Conservation (phyloP, 2,329 filamentous ascomycete species). For the Lizonia empirigonia region DNA sequence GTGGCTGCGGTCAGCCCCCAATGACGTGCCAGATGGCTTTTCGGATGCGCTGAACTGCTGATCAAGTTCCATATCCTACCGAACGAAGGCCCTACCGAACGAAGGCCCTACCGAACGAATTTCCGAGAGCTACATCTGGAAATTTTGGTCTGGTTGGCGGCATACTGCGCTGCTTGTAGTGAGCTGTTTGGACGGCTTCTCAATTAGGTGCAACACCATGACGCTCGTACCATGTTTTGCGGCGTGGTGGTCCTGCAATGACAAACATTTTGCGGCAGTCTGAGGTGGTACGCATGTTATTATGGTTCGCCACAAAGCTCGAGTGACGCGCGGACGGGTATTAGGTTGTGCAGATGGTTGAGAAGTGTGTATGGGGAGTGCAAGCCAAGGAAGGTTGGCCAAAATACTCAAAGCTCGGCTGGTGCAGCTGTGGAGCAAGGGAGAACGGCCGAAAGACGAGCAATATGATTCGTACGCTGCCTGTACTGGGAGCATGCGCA, state of each 20-base stretch:
- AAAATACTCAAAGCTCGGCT: neutral
- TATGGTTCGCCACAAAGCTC: neutral
- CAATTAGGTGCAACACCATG: neutral
- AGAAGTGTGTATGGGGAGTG: neutral
- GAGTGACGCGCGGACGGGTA: conserved; percentile 1
- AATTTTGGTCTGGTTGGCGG: neutral
- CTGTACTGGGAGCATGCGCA: too few relatives aligned
- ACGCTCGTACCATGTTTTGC: conserved; percentile 1
- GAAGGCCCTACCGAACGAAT: neutral
- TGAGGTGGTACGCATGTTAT: neutral
- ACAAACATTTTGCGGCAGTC: neutral
- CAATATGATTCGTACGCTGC: too few relatives aligned
- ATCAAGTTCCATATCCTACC: too few relatives aligned
- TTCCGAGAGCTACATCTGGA: neutral
- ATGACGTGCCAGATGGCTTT: neutral
- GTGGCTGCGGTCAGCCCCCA: conserved; percentile 10
- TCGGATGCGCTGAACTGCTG: neutral
- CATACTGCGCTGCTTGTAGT: neutral
- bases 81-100: too few relatives aligned
- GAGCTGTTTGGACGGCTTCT: neutral
- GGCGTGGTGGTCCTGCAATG: neutral
- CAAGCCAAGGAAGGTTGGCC: neutral
- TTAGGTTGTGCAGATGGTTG: neutral
- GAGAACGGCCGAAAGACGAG: neutral
- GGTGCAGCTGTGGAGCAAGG: neutral